Evolutionary conservation across 2,329 filamentous ascomycete genomes (phyloP), one percentile per base, ranked within the genome.

Genomic region (Alternaria gaisen): DNA sequence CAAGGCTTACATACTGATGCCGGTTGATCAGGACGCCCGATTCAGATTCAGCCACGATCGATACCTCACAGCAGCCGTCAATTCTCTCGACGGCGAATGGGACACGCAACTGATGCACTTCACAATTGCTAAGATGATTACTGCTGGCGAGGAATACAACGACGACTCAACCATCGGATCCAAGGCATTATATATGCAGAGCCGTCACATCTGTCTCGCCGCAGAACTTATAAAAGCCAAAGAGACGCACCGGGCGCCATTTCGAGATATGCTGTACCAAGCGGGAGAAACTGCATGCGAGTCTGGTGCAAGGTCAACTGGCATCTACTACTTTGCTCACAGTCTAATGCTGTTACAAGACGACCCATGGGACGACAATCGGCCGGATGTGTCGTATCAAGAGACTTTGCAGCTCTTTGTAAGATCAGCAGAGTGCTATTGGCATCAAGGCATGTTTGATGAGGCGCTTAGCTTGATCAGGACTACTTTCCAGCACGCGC

Each of bases 1-100:
- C 18, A 88, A 92, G 69, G 87, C 90, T 4, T 97, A 91, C 72
- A 88, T 97, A 53, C 84, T 98, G 41, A 87, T 94, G 56, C 87
- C 92, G 1, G 92, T 91, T 20, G 92, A 95, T 64, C 89, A 89
- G 1, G 94, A 97, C 71, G 93, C 97, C 76, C 86, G 89, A 41
- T 97, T 97, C 77, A 84, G 84, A 70, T 97, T 97, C 76, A 89
- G 90, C 34, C 94, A 97, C 76, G 94, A 97, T 77, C 88, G 94
- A 53, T 96, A 96, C 71, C 85, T 93, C 52, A 88, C 91, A 73
- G 92, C 92, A 16, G 89, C 92, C 6, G 83, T 86, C 14, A 67
- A 61, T 7, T 61, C 72, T 3, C 53, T 97, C 53, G 89, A 94
- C 73, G 83, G 86, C 20, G 91, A 91, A 69, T 78, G 72, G 72